Evolutionary conservation across 352 stramenopile species (phyloP).

Genomic region (Pythium aquatile): DNA sequence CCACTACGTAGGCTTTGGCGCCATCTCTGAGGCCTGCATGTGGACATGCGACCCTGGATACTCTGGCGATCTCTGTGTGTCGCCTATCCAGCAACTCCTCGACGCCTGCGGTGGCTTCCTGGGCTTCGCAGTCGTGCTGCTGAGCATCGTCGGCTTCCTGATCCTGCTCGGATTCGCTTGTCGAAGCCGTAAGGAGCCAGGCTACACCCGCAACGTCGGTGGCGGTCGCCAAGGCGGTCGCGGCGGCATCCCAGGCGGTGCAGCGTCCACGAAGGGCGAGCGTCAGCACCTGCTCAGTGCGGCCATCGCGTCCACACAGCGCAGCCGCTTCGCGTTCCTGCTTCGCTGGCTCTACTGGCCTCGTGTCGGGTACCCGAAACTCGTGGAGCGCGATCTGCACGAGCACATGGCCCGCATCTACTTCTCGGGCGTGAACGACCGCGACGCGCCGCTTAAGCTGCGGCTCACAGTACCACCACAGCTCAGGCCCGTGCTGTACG

Average conservation of each 20-base stretch:
- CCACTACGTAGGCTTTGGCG: conserved; percentile 56
- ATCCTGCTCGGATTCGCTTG: conserved; percentile 74
- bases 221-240: conserved; percentile 1
- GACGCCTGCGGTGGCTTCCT: conserved; percentile 75
- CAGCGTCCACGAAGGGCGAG: conserved; percentile 44
- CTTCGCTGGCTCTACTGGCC: conserved; percentile 75
- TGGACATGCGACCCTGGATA: conserved; percentile 80
- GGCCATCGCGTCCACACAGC: conserved; percentile 53
- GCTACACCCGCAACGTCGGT: conserved; percentile 32
- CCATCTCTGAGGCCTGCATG: conserved; percentile 49
- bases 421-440: conserved; percentile 64
- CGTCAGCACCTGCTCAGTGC: conserved; percentile 63
- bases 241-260: conserved; percentile 35
- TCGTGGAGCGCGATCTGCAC: conserved; percentile 71
- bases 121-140: conserved; percentile 62
- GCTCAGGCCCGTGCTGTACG: conserved; percentile 68
- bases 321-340: conserved; percentile 52
- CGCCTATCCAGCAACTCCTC: conserved; percentile 70
- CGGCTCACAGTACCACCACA: conserved; percentile 51
- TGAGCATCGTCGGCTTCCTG: conserved; percentile 67
- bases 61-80: conserved; percentile 68
- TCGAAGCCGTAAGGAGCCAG: conserved; percentile 65
- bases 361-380: conserved; percentile 72
- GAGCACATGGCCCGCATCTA: conserved; percentile 84
- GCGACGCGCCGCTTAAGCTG: conserved; percentile 54